phyloP scores from a whole-genome alignment of 2,329 filamentous ascomycete species.

The Calycina marina region DNA sequence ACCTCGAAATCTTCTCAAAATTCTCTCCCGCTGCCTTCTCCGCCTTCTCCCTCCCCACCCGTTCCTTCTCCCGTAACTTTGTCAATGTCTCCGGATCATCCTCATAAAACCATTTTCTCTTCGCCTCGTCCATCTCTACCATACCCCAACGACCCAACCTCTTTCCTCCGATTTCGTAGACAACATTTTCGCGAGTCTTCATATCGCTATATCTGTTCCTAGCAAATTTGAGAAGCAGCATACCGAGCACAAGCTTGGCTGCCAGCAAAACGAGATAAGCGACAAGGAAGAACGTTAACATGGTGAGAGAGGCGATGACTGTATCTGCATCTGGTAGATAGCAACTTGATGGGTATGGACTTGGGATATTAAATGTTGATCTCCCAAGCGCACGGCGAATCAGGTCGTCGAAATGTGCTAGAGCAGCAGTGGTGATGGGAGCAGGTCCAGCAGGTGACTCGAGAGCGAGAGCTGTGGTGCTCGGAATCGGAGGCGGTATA shows the following conservation, averaged over 20 bases:
- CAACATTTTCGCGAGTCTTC: slow-evolving; percentile 47
- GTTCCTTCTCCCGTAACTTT: slow-evolving; percentile 46
- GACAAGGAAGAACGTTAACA: slow-evolving; percentile 73
- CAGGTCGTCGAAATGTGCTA: slow-evolving; percentile 65
- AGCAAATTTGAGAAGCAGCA: slow-evolving; percentile 68
- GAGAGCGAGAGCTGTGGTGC: slow-evolving; percentile 48
- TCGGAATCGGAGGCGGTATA: slow-evolving; percentile 54
- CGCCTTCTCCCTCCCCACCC: slow-evolving; percentile 44
- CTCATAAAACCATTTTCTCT: slow-evolving; percentile 70
- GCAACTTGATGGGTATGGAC: slow-evolving; percentile 19
- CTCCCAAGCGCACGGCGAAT: slow-evolving; percentile 66
- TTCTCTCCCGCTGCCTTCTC: slow-evolving; percentile 38
- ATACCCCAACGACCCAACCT: slow-evolving; percentile 70
- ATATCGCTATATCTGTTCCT: slow-evolving; percentile 68
- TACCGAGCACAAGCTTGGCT: slow-evolving; percentile 74
- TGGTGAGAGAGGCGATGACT: slow-evolving; percentile 61
- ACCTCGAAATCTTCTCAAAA: slow-evolving; percentile 57
- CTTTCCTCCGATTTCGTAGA: slow-evolving; percentile 55
- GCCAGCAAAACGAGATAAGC: slow-evolving; percentile 75
- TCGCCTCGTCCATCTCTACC: slow-evolving; percentile 80
- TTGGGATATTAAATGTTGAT: slow-evolving; percentile 44
- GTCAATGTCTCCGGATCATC: slow-evolving; percentile 64
- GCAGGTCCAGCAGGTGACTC: slow-evolving; percentile 49
- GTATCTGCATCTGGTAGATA: slow-evolving; percentile 42
- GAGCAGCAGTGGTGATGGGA: slow-evolving; percentile 59